Evolutionary conservation across 106 monocot genomes (phyloP), one percentile per base, ranked within the genome.

Genomic region (Acanthochlamys bracteata): DNA sequence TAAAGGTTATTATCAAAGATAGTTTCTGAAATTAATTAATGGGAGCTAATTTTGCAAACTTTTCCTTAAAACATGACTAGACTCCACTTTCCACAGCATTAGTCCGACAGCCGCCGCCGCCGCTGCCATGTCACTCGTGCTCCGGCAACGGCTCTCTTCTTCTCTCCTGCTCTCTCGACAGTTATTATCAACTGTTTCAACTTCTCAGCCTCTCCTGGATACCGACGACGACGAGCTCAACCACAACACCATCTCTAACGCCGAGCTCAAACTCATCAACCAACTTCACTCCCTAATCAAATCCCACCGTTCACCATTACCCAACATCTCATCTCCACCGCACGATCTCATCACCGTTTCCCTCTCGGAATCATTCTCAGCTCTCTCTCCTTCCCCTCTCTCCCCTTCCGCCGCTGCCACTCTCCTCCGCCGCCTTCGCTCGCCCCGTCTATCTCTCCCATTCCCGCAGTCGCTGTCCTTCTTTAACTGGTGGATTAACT

Each of bases 401-500:
- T 40, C 39, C 53, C 43, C 57, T 71, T 15, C 15, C 14, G 16
- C 62, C 8, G 24, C 26, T 66, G 65, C 57, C 55, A 26, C 45
- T 40, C 70, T 71, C 22, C 74, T 93, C 67, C 75, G 33, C 64
- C 75, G 70, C 20, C 73, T 70, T 64, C 57, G 81, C 67, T 65
- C 65, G 56, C 82, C 76, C 43, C 86, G 78, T 69, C 74, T 75
- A 55, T 79, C 80, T 58, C 54, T 59, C 49, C 80, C 84, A 41
- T 82, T 87, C 59, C 74, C 67, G 41, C 87, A 87, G 47, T 69
- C 79, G 65, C 75, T 84, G 52, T 47, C 77, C 69, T 80, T 88
- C 66, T 83, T 96, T 82, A 79, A 80, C 79, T 85, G 75, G 79
- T 73, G 58, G 46, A 46, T 84, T 60, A 72, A 64, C 65, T 73